Evolutionary conservation across 2,329 filamentous ascomycete species (phyloP).

Genomic region (Penicillium sp.): DNA sequence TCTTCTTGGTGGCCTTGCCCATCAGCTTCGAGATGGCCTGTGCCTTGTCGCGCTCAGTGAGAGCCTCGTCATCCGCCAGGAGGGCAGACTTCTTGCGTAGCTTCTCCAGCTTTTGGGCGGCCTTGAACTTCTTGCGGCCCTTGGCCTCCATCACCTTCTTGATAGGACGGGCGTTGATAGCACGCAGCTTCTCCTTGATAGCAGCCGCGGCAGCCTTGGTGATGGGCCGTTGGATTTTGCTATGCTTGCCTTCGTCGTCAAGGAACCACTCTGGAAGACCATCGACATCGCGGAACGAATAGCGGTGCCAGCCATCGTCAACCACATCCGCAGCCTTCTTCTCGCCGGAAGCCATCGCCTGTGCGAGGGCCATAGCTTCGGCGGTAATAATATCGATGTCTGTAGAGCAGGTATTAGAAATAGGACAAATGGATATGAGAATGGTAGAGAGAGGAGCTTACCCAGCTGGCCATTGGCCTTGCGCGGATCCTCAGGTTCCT

Average conservation of each 20-base stretch:
- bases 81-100: slow-evolving; percentile 95
- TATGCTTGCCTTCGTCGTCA: slow-evolving; percentile 85
- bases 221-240: slow-evolving; percentile 83
- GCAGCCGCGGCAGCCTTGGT: slow-evolving; percentile 85
- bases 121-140: slow-evolving; percentile 95
- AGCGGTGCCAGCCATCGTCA: slow-evolving; percentile 93
- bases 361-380: slow-evolving; percentile 96
- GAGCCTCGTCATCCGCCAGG: slow-evolving; percentile 81
- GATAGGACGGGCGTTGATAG: slow-evolving; percentile 92
- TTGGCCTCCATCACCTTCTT: slow-evolving; percentile 98
- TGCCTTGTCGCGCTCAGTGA: slow-evolving; percentile 96
- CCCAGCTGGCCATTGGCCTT: slow-evolving; percentile 48
- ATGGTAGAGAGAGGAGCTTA: slow-evolving; percentile 28
- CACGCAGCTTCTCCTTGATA: slow-evolving; percentile 91
- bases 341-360: slow-evolving; percentile 83
- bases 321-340: slow-evolving; percentile 76
- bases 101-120: slow-evolving; percentile 87
- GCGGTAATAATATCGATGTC: slow-evolving; percentile 99
- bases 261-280: slow-evolving; percentile 97
- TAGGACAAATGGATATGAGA: slow-evolving; percentile 21
- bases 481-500: slow-evolving; percentile 41
- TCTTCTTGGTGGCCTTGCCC: slow-evolving; percentile 80
- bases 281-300: slow-evolving; percentile 84
- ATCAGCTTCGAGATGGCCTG: slow-evolving; percentile 79
- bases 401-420: slow-evolving; percentile 36